Conservation (phyloP, 495 filamentous ascomycete species). For the Cladorrhinum samala region DNA sequence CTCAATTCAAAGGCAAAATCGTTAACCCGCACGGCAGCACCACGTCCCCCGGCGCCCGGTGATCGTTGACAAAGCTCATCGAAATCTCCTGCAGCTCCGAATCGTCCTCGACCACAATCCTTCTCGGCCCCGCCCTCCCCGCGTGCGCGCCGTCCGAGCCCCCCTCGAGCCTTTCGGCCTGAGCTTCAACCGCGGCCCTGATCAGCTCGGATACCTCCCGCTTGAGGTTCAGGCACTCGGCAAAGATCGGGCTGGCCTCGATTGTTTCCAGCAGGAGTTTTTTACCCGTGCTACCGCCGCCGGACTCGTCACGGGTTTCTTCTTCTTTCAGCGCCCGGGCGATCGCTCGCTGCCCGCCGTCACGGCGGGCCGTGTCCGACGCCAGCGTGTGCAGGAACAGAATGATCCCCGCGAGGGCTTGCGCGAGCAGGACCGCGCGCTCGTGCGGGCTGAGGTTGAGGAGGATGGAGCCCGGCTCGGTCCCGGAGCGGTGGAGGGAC, state of each 20-base stretch:
- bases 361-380: not conserved
- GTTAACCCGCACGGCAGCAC: constrained; percentile 24
- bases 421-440: constrained; percentile 23
- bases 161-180: constrained; percentile 8
- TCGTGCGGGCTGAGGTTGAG: constrained; percentile 24
- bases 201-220: constrained; percentile 21
- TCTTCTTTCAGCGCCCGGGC: constrained; percentile 14
- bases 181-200: constrained; percentile 14
- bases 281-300: no score
- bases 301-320: constrained; percentile 5
- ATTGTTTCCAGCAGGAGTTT: constrained; percentile 15
- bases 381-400: constrained; percentile 26
- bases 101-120: constrained; percentile 13
- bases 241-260: constrained; percentile 21
- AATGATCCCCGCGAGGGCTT: constrained; percentile 17
- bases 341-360: not conserved
- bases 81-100: constrained; percentile 22
- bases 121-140: not conserved
- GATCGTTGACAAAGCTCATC: constrained; percentile 25
- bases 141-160: not conserved
- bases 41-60: constrained; percentile 16
- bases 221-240: constrained; percentile 17
- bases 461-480: constrained; percentile 16
- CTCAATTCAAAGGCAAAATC: constrained; percentile 23
- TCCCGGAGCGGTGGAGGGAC: constrained; percentile 13